Conservation (phyloP, 2,329 filamentous ascomycete species). For the Leptographium galeiforme region DNA sequence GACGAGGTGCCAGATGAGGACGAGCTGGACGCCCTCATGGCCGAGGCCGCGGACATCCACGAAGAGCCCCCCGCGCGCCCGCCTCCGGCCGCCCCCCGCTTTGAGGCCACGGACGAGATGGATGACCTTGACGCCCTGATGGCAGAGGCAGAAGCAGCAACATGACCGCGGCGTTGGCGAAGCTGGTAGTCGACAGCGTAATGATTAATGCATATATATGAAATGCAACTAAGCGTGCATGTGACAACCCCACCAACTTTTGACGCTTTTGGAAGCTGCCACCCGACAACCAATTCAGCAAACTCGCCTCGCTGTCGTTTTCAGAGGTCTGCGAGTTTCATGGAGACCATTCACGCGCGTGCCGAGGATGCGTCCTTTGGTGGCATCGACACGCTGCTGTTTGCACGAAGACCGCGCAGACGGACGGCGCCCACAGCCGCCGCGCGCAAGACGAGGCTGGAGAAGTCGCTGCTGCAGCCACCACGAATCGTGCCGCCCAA, state of each 20-base stretch:
- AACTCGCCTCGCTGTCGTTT: too few relatives aligned
- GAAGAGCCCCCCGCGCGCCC: background rate
- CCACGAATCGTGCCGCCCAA: conserved; percentile 65
- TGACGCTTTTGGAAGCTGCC: background rate
- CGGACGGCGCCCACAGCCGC: background rate
- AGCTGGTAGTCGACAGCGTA: background rate
- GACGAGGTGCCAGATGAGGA: conserved; percentile 26
- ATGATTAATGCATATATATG: background rate
- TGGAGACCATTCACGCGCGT: conserved; percentile 2
- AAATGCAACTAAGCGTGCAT: background rate
- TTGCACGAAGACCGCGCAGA: conserved; percentile 4
- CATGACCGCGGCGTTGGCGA: background rate
- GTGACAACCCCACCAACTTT: background rate
- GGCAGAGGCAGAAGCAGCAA: conserved; percentile 21
- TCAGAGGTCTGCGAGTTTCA: background rate
- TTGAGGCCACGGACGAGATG: conserved; percentile 14
- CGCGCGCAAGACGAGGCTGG: conserved; percentile 55
- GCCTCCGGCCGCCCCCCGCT: conserved; percentile 5
- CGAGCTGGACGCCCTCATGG: conserved; percentile 39
- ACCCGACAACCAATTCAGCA: background rate
- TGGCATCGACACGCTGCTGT: conserved; percentile 8
- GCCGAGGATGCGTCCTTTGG: conserved; percentile 1
- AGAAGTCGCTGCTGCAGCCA: conserved; percentile 65
- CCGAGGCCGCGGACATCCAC: conserved; percentile 26
- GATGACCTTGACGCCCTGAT: conserved; percentile 31